A percentile compares a stretch with the other conserved stretches of the same genome.
phyloP scores from a whole-genome alignment of 2,329 filamentous ascomycete genomes.

The Fusarium verrucosum region DNA sequence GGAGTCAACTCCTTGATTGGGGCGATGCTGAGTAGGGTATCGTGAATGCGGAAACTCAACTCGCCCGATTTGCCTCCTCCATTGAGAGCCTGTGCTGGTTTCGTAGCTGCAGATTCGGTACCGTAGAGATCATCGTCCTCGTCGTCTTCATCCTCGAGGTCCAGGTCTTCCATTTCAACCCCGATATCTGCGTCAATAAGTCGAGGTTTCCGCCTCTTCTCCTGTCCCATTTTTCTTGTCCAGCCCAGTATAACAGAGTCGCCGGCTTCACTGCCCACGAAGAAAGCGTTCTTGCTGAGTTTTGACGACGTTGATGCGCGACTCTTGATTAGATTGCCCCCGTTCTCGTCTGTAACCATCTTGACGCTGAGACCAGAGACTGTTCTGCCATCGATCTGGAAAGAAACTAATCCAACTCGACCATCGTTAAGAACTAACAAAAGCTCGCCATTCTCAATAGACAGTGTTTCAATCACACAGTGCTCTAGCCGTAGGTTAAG shows the following conservation, averaged over 20 bases:
- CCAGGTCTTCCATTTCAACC: slow-evolving; percentile 62
- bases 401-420: slow-evolving; percentile 76
- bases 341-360: slow-evolving; percentile 68
- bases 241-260: slow-evolving; percentile 87
- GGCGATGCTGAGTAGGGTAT: slow-evolving; percentile 78
- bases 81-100: slow-evolving; percentile 53
- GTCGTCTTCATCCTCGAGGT: slow-evolving; percentile 68
- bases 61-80: slow-evolving; percentile 65
- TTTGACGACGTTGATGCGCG: slow-evolving; percentile 74
- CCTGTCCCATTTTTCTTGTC: slow-evolving; percentile 71
- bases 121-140: slow-evolving; percentile 69
- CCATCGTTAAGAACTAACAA: slow-evolving; percentile 84
- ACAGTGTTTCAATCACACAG: slow-evolving; percentile 79
- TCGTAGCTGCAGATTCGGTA: slow-evolving; percentile 71
- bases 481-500: slow-evolving; percentile 83
- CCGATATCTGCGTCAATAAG: slow-evolving; percentile 63
- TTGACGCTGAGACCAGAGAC: slow-evolving; percentile 86
- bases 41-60: slow-evolving; percentile 79
- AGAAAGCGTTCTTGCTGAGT: slow-evolving; percentile 75
- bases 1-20: slow-evolving; percentile 80
- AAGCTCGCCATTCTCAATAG: slow-evolving; percentile 80
- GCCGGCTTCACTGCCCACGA: slow-evolving; percentile 84
- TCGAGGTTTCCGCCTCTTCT: slow-evolving; percentile 71
- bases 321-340: slow-evolving; percentile 69
- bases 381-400: slow-evolving; percentile 88